These are phyloP conservation scores for Eucalyptus lansdowneana DNA, from an alignment of 345 rosid species.

Conservation along the genomic window DNA sequence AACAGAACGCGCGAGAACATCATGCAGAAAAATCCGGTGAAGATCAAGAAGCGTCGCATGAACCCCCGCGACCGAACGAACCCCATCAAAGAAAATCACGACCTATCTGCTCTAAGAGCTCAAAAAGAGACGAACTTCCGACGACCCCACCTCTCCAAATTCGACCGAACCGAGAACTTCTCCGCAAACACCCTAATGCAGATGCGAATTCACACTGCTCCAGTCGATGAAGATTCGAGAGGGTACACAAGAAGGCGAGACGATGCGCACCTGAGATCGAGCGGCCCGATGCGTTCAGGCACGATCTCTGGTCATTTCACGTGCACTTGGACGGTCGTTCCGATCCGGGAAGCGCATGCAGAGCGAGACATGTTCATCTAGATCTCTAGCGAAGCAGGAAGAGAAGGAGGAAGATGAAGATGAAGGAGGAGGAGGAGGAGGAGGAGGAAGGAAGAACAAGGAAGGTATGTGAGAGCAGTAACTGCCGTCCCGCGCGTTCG, in stretches of 20 bases:
- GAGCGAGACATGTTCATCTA: neutral
- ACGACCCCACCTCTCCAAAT: neutral
- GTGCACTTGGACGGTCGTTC: neutral
- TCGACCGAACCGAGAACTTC: neutral
- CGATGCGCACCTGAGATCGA: neutral
- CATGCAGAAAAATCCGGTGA: neutral
- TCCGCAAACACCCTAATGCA: neutral
- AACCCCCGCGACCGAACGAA: neutral
- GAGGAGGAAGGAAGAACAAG: neutral
- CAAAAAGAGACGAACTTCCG: neutral
- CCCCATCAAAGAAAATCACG: neutral
- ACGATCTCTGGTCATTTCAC: neutral
- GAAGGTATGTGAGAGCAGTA: slow-evolving; percentile 4
- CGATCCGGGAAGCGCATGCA: neutral
- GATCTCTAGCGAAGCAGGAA: neutral
- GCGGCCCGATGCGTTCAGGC: neutral
- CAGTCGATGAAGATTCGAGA: neutral
- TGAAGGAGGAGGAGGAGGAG: neutral
- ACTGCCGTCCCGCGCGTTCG: slow-evolving; percentile 19
- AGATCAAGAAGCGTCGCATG: neutral
- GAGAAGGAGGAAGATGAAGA: neutral
- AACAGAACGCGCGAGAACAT: neutral
- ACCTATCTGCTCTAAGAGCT: neutral
- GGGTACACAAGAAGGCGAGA: neutral
- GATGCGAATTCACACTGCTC: neutral